Evolutionary conservation across 257 asterid species (phyloP).

Genomic region (Solanum lycopersicoides): DNA sequence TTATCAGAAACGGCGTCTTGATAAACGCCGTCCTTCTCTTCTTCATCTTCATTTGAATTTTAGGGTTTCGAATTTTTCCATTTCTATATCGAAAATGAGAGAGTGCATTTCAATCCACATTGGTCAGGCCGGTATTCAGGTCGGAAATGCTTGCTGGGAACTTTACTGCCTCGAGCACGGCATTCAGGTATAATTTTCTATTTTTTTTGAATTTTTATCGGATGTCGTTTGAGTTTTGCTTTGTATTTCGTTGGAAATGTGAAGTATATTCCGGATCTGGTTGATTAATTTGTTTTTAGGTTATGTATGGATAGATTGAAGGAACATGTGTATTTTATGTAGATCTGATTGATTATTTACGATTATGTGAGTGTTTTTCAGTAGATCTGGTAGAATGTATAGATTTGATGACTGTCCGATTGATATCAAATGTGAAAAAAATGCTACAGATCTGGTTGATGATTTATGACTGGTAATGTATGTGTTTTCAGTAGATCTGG

Average conservation of each 20-base stretch:
- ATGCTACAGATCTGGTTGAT: not conserved
- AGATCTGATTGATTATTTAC: not conserved
- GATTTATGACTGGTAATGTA: not conserved
- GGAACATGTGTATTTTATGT: not conserved
- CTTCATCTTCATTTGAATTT: not conserved
- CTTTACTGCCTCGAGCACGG: conserved; percentile 11
- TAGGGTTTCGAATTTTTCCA: not conserved
- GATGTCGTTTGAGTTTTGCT: not conserved
- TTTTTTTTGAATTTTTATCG: too few species aligned
- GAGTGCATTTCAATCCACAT: conserved; percentile 8
- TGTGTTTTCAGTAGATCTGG: not conserved
- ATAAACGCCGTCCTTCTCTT: conserved; percentile 1
- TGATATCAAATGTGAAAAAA: not conserved
- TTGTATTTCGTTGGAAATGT: not conserved
- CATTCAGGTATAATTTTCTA: not conserved
- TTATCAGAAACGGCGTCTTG: not conserved
- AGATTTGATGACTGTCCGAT: not conserved
- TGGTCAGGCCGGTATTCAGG: conserved; percentile 11
- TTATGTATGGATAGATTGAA: not conserved
- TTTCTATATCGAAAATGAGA: not conserved
- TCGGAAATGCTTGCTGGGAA: conserved; percentile 11
- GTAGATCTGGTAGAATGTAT: not conserved
- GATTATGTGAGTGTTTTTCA: too few species aligned
- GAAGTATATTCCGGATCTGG: not conserved
- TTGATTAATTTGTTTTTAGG: not conserved